phyloP scores from a whole-genome alignment of 139 green algal species.

The Tetratostichococcus sp. region DNA sequence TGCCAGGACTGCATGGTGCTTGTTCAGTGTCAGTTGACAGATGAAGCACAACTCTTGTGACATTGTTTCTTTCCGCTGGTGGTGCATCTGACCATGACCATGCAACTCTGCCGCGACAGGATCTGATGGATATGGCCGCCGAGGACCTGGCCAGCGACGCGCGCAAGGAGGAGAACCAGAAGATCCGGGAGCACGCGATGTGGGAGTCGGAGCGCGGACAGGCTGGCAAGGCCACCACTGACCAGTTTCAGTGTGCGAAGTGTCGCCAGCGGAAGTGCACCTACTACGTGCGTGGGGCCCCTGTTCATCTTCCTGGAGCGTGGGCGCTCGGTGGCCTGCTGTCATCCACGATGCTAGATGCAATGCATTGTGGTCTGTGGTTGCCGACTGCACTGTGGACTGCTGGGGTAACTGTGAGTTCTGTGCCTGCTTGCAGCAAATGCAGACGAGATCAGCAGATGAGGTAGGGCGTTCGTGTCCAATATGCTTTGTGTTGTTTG shows the following conservation, averaged over 20 bases:
- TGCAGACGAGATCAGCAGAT: conserved; percentile 71
- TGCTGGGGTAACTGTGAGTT: too few species aligned
- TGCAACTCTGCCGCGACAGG: too few species aligned
- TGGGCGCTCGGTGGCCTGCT: too few species aligned
- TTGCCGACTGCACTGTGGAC: too few species aligned
- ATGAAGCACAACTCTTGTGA: too few species aligned
- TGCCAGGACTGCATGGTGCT: too few species aligned
- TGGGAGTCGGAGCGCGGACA: conserved; percentile 66
- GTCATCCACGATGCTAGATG: neutral
- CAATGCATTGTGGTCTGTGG: too few species aligned
- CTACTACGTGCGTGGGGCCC: conserved; percentile 62
- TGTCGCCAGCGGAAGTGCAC: conserved; percentile 84
- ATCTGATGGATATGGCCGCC: conserved; percentile 68
- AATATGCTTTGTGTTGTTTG: too few species aligned
- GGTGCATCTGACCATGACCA: too few species aligned
- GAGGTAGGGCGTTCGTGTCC: conserved; percentile 45
- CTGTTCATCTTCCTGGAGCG: too few species aligned
- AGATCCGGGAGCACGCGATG: conserved; percentile 79
- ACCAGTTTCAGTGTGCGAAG: conserved; percentile 88
- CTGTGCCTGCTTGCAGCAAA: conserved; percentile 49
- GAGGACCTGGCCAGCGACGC: conserved; percentile 90
- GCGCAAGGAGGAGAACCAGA: conserved; percentile 65
- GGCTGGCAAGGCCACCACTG: conserved; percentile 73
- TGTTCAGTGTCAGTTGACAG: too few species aligned
- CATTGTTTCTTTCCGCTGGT: too few species aligned